Conservation (phyloP, 1,284 basidiomycete species). For the Termitomyces sp. region DNA sequence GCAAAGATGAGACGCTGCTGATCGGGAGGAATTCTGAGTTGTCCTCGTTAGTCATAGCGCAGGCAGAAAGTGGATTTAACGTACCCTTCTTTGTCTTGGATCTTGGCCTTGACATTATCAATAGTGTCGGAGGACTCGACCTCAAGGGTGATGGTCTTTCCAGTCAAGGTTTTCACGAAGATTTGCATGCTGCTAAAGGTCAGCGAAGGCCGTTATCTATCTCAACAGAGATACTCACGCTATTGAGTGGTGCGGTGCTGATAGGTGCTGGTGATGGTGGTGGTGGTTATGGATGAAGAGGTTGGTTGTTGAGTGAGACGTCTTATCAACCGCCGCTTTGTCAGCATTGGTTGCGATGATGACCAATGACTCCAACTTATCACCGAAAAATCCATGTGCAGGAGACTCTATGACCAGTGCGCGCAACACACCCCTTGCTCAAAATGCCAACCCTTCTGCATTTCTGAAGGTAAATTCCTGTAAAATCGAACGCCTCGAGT, state of each 20-base stretch:
- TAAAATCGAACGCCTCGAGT: too few species aligned
- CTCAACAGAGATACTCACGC: neutral
- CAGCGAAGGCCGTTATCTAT: neutral
- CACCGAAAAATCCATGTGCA: neutral
- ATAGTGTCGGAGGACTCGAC: constrained; percentile 51
- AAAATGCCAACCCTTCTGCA: too few species aligned
- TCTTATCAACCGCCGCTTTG: constrained; percentile 13
- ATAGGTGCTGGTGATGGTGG: neutral
- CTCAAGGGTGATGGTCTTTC: constrained; percentile 84
- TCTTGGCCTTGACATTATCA: constrained; percentile 18
- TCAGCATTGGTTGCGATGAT: constrained; percentile 11
- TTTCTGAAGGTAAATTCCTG: too few species aligned
- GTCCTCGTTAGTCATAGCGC: constrained; percentile 35
- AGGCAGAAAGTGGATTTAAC: constrained; percentile 18
- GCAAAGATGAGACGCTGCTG: constrained; percentile 18
- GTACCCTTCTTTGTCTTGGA: constrained; percentile 33
- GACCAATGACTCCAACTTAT: neutral
- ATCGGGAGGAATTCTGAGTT: constrained; percentile 27
- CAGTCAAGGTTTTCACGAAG: constrained; percentile 79
- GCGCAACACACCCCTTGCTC: neutral
- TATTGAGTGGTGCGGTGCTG: neutral
- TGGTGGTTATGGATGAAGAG: constrained; percentile 1
- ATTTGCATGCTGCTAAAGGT: constrained; percentile 56
- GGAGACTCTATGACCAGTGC: too few species aligned
- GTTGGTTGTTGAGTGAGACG: neutral